These are phyloP conservation scores for Syzygium syzygioides DNA, from an alignment of 441 rosid genomes.

Conservation along the genomic window DNA sequence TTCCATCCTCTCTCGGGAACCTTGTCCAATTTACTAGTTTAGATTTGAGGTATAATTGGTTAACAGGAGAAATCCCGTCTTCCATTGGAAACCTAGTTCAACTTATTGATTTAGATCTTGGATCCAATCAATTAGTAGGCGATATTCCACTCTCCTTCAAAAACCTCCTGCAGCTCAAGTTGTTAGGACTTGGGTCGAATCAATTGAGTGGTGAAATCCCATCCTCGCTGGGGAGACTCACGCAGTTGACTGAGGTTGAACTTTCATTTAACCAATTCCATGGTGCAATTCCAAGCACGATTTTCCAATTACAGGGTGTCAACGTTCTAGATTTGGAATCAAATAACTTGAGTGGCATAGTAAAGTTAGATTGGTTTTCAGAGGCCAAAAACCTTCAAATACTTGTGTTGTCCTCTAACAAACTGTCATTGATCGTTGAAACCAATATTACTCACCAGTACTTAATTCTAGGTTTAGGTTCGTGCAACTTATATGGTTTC, in stretches of 20 bases:
- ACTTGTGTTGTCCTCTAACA: no score
- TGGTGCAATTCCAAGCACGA: not conserved
- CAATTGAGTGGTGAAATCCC: not conserved
- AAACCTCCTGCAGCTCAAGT: not conserved
- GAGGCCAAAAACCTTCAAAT: no score
- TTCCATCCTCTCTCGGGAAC: no score
- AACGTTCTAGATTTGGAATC: no score
- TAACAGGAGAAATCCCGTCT: rapidly evolving
- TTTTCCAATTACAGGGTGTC: no score
- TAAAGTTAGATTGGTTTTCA: not conserved
- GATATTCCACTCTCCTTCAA: not conserved
- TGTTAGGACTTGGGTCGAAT: no score
- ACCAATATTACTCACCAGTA: no score
- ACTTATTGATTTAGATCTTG: not conserved
- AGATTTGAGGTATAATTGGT: rapidly evolving
- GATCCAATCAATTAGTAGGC: not conserved
- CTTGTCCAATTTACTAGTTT: no score
- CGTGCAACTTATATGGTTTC: no score
- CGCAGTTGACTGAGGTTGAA: not conserved
- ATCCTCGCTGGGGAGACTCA: not conserved
- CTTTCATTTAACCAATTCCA: not conserved
- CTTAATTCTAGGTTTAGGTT: not conserved
- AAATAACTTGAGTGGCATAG: not conserved
- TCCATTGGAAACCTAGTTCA: not conserved
- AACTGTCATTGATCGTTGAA: no score